Evolutionary conservation across 73 alveolate genomes (phyloP).

Genomic region (Stentor roeselii): DNA sequence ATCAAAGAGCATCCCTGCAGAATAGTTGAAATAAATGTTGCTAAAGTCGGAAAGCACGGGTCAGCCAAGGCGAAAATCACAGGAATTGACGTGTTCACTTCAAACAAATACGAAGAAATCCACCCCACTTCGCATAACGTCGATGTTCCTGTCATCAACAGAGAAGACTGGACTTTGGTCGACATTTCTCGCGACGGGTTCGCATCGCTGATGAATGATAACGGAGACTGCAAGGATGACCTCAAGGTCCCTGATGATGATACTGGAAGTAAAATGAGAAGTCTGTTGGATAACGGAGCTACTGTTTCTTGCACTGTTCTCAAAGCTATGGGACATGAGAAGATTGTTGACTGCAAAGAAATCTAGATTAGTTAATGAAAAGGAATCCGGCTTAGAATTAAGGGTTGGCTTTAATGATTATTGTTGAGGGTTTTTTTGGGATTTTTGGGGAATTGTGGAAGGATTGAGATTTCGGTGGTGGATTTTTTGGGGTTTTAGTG

Average conservation of each 20-base stretch:
- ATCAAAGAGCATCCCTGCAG: slow-evolving; percentile 84
- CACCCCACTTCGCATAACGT: slow-evolving; percentile 88
- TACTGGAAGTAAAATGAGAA: slow-evolving; percentile 57
- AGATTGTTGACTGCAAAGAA: slow-evolving; percentile 76
- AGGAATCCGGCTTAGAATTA: no score
- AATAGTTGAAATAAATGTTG: slow-evolving; percentile 73
- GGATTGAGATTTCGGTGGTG: no score
- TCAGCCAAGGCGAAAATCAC: slow-evolving; percentile 90
- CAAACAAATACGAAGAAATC: slow-evolving; percentile 80
- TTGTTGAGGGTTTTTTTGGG: no score
- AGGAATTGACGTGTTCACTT: slow-evolving; percentile 89
- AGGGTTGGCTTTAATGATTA: no score
- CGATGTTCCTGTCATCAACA: slow-evolving; percentile 85
- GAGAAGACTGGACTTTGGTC: slow-evolving; percentile 75
- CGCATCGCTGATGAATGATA: slow-evolving; percentile 72
- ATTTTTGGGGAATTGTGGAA: no score
- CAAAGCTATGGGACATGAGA: slow-evolving; percentile 80
- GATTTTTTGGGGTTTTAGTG: no score
- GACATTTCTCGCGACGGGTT: slow-evolving; percentile 76
- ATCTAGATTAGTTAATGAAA: no score
- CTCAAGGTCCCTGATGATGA: slow-evolving; percentile 85
- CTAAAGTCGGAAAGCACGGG: slow-evolving; percentile 94
- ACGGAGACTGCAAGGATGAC: slow-evolving; percentile 86
- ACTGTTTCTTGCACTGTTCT: slow-evolving; percentile 74
- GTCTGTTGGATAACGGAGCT: slow-evolving; percentile 67